Evolutionary conservation across 805 yeast genomes (phyloP).

Genomic region (Starmerella kuoi): DNA sequence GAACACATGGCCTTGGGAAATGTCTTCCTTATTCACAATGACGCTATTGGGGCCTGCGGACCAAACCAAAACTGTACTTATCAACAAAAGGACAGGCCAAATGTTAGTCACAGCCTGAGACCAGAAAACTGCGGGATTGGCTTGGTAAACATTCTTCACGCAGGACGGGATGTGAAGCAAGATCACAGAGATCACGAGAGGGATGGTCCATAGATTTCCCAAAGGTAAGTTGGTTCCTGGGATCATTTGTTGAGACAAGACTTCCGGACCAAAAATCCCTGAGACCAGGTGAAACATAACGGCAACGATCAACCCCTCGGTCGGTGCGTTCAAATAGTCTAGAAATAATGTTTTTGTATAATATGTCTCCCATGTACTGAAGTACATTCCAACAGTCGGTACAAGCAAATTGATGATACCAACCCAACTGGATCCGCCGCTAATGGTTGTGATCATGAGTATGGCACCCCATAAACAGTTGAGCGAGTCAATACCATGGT

Average conservation of each 20-base stretch:
- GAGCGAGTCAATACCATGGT: conserved; percentile 68
- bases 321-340: conserved; percentile 84
- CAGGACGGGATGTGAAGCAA: conserved; percentile 55
- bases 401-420: conserved; percentile 25
- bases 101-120: conserved; percentile 33
- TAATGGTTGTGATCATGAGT: conserved; percentile 61
- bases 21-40: conserved; percentile 25
- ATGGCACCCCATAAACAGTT: conserved; percentile 72
- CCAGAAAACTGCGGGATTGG: conserved; percentile 31
- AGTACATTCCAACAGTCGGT: conserved; percentile 41
- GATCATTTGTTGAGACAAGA: conserved; percentile 9
- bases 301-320: conserved; percentile 77
- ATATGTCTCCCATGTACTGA: conserved; percentile 91
- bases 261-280: conserved; percentile 47
- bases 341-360: conserved; percentile 77
- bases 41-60: conserved; percentile 38
- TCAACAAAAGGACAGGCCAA: conserved; percentile 53
- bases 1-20: conserved; percentile 38
- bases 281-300: conserved; percentile 46
- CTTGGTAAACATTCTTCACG: conserved; percentile 35
- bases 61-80: conserved; percentile 38
- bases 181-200: conserved; percentile 30
- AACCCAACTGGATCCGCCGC: conserved; percentile 58
- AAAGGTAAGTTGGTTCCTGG: conserved; percentile 11
- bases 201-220: conserved; percentile 24